These are phyloP conservation scores for Cryptococcus floricola DNA, from an alignment of 1,284 basidiomycete species.

Conservation along the genomic window DNA sequence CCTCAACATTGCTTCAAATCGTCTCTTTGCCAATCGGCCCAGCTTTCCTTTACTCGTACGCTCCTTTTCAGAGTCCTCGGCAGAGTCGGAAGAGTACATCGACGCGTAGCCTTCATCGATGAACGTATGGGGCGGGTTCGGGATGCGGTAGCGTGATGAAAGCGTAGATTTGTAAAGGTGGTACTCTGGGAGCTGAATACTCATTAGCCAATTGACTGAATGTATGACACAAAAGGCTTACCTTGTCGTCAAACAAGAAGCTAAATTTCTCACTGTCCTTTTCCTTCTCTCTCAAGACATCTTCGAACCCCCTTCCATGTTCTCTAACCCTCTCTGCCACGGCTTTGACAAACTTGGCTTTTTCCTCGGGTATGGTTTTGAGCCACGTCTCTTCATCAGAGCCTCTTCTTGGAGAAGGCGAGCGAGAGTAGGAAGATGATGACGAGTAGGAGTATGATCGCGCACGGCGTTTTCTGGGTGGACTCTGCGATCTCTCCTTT, in stretches of 20 bases:
- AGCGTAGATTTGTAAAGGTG: constrained; percentile 74
- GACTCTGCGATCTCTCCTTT: constrained; percentile 1
- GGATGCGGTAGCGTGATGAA: constrained; percentile 58
- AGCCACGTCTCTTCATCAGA: constrained; percentile 36
- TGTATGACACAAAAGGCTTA: constrained; percentile 50
- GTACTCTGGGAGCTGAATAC: constrained; percentile 68
- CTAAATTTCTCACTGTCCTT: constrained; percentile 72
- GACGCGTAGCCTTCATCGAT: constrained; percentile 91
- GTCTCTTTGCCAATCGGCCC: constrained; percentile 68
- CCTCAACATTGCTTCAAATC: constrained; percentile 87
- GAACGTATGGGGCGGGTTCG: constrained; percentile 60
- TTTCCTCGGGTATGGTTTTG: constrained; percentile 62
- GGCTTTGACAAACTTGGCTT: constrained; percentile 74
- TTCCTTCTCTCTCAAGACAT: constrained; percentile 70
- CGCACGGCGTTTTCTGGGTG: constrained; percentile 3
- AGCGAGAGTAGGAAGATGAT: constrained; percentile 53
- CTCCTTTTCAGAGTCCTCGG: constrained; percentile 86
- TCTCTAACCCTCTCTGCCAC: constrained; percentile 79
- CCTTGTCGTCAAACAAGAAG: constrained; percentile 68
- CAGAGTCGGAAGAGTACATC: constrained; percentile 90
- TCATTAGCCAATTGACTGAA: background rate
- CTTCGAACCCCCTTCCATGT: constrained; percentile 74
- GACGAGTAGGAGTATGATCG: constrained; percentile 18
- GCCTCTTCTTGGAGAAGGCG: constrained; percentile 42
- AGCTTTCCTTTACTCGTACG: constrained; percentile 65